Base-by-base conservation (phyloP, 2,329 filamentous ascomycete genomes). In the Pseudogymnoascus sp. region DNA sequence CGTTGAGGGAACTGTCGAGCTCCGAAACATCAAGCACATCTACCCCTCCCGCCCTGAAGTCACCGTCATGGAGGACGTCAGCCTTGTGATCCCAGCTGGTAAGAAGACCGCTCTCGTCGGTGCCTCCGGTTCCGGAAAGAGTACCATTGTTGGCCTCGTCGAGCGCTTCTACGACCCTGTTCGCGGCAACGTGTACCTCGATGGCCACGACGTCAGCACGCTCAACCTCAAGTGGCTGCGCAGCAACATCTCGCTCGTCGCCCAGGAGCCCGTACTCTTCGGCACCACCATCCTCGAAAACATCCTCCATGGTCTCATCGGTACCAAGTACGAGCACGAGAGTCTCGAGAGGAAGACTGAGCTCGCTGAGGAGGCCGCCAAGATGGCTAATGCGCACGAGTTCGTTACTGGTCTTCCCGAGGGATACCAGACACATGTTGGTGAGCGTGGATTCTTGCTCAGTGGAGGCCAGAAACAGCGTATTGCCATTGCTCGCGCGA, bases 391-490 rank as follows among this genome's bases (percentile, higher is more conserved):
- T 69, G 93, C 93, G 0, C 93, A 97, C 73, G 92, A 96, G 67
- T 99, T 99, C 73, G 88, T 99, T 68, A 83, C 80, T 5, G 77
- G 82, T 11, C 82, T 97, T 1, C 92, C 95, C 0, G 89, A 97
- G 68, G 89, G 90, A 1, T 97, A 97, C 70, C 85, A 96, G 68
- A 97, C 95, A 0, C 87, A 96, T 68, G 93, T 97, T n/a, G 95
- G 95, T 63, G 92, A 97, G 75, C 88, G 93, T 66, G 95, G 95
- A 8, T 96, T 96, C 73, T 78, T 97, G 61, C 81, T 99, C 7
- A 96, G 91, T 63, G 95, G 95, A 74, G 95, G 95, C 37, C 95
- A 99, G 76, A 96, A 97, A 75, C 95, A 97, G 76, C 90, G 95
- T 69, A 96, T 97, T 72, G 93, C 93, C 11, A 97, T 97, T 75